Percentiles rank a stretch among this genome's conserved stretches.
phyloP scores from a whole-genome alignment of 139 green algal genomes.

The Chlorella vulgaris region DNA sequence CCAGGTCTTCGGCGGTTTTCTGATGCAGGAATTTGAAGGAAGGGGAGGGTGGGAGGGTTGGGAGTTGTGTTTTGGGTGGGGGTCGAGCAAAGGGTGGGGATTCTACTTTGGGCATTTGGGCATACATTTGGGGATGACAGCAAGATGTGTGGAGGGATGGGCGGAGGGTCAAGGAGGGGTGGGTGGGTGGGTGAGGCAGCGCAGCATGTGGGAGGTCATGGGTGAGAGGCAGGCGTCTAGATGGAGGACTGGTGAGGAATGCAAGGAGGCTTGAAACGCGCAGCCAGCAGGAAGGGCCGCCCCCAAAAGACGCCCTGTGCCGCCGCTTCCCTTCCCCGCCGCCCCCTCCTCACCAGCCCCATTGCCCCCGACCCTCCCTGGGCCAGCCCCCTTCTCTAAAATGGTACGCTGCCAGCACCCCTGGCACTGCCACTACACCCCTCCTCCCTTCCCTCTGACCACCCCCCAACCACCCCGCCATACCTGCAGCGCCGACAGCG shows the following conservation, averaged over 20 bases:
- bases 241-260: neutral
- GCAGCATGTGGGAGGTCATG: neutral
- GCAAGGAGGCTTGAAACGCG: too few relatives aligned
- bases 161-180: neutral
- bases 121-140: too few relatives aligned
- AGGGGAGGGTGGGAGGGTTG: neutral
- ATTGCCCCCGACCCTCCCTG: too few relatives aligned
- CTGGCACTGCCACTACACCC: too few relatives aligned
- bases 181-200: neutral
- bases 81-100: too few relatives aligned
- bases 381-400: too few relatives aligned
- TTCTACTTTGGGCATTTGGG: too few relatives aligned
- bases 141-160: too few relatives aligned
- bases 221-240: neutral
- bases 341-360: too few relatives aligned
- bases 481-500: slow-evolving; percentile 72
- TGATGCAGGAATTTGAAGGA: slow-evolving; percentile 39
- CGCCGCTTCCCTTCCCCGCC: neutral
- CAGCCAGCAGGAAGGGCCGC: neutral
- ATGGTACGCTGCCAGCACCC: too few relatives aligned
- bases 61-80: too few relatives aligned
- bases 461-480: neutral
- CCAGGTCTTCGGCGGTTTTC: slow-evolving; percentile 81
- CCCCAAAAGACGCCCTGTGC: neutral
- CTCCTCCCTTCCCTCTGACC: neutral